Base-by-base conservation (phyloP, 2,329 filamentous ascomycete genomes). In the Colletotrichum gigasporum region DNA sequence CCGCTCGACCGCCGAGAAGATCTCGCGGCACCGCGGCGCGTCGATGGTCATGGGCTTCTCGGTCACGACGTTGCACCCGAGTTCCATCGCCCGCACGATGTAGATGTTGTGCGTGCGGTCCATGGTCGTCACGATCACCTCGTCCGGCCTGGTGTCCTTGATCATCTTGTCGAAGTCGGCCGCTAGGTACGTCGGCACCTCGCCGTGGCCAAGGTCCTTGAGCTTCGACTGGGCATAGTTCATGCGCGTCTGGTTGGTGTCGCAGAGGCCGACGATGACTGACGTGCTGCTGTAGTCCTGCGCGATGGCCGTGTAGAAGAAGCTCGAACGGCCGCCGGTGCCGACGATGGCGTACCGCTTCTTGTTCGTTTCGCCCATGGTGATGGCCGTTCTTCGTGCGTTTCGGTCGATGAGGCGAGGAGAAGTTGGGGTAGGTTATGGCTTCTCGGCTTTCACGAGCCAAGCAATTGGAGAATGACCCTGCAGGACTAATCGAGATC, bases 101-200 rank as follows among this genome's bases (percentile, higher is more conserved):
- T 90, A 90, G 26, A 77, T 80, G 69, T 88, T 78, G 72, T 90
- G 87, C 4, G 85, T 87, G 24, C 86, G 82, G 73, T 90, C 87
- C 69, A 89, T 87, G 0, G 87, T 89, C 1, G 87, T 89, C 14
- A 89, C 80, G 67, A 90, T 88, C 14, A 90, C 80, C 70, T 87
- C 85, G 71, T 89, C 85, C 0, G 87, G 87, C 59, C 79, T 79
- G 0, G 84, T 84, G 48, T 87, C 84, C 30, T 74, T 58, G 66
- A 87, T 79, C 87, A 90, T 89, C 48, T 75, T 74, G 70, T 88
- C 86, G 67, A 89, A 90, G 68, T 85, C 79, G 11, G 73, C 64
- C 0, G 86, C 85, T 26, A 80, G 77, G 72, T 82, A 90, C 0
- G 84, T 86, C 2, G 86, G 85, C 0, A 89, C 79, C 2, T 75